Percentiles rank a stretch among this genome's conserved stretches.
phyloP scores from a whole-genome alignment of 768 basidiomycete genomes.

The Vararia minispora region DNA sequence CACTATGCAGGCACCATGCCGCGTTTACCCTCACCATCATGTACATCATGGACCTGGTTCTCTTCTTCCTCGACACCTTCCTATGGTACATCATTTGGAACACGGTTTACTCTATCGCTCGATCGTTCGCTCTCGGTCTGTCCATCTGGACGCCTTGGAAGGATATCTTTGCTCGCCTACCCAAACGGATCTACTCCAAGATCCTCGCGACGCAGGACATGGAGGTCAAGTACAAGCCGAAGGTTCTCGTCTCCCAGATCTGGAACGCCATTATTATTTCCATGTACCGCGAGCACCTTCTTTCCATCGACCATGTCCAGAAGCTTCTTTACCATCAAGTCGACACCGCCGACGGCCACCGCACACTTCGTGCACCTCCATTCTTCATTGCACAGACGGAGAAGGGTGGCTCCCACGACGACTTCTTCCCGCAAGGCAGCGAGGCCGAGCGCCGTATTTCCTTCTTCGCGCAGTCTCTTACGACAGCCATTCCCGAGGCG shows the following conservation, averaged over 20 bases:
- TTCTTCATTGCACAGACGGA: conserved; percentile 98
- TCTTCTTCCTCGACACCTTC: conserved; percentile 99
- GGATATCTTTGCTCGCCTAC: conserved; percentile 91
- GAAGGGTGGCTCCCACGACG: conserved; percentile 67
- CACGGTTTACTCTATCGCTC: conserved; percentile 80
- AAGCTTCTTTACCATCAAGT: conserved; percentile 97
- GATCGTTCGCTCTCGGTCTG: conserved; percentile 83
- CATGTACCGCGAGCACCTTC: conserved; percentile 98
- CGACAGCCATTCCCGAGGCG: conserved; percentile 88
- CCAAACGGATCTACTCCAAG: conserved; percentile 96
- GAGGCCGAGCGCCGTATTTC: conserved; percentile 97
- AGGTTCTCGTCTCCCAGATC: conserved; percentile 97
- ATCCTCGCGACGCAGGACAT: conserved; percentile 87
- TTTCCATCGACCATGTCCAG: conserved; percentile 98
- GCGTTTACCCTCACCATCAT: conserved; percentile 94
- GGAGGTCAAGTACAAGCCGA: conserved; percentile 99
- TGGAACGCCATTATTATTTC: conserved; percentile 99
- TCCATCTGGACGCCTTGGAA: conserved; percentile 99
- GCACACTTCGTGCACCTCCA: conserved; percentile 87
- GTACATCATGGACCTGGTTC: conserved; percentile 95
- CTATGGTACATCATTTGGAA: conserved; percentile 99
- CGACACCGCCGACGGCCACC: conserved; percentile 75
- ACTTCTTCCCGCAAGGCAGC: conserved; percentile 92
- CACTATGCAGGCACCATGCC: conserved; percentile 85
- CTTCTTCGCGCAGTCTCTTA: conserved; percentile 97